Base-by-base conservation (phyloP, 768 basidiomycete species). In the Serendipita indica region DNA sequence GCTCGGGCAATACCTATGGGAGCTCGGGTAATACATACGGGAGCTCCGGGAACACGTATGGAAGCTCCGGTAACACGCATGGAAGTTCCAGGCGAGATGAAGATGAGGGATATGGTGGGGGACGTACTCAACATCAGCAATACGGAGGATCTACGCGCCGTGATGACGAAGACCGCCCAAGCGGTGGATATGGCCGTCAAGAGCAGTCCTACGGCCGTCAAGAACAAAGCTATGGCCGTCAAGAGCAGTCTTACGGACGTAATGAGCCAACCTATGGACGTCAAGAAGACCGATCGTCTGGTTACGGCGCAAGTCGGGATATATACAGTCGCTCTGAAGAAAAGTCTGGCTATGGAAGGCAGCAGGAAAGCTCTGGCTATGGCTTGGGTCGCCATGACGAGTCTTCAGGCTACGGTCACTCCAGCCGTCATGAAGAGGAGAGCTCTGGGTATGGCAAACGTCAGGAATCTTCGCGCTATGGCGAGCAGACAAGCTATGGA, bases 301-400 rank as follows among this genome's bases (percentile, higher is more conserved):
- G 22, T n/a, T 46, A 54, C 28, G 58, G 58, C 56, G 33, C 54
- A 7, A 13, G 46, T 16, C 18, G 39, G n/a, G 46, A 59, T 57
- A 22, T 58, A 34, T 56, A 57, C 27, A 49, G 49, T 4, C 18
- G 30, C 16, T 33, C 28, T 25, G 46, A 20, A 4, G 56, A 60
- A 22, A 13, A 18, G 35, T 39, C 18, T 25, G 58, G 58, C 37
- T 60, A 41, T 30, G 39, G 60, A 32, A 22, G 54, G 27, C 34
- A 33, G 12, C 39, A 57, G 35, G 59, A 34, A 30, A 33, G 52
- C 34, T n/a, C 18, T 22, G 57, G 57, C 6, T 58, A 58, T 20
- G 57, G 57, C 34, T 27, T 32, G 16, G n/a, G 33, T 12, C 33
- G n/a, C 33, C 61, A 63, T 27, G 52, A 61, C 33, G 33, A 59